A percentile compares a stretch with the other conserved stretches of the same genome.
These are phyloP conservation scores for Phytopythium boreale DNA, from an alignment of 352 stramenopile species.

Conservation along the genomic window DNA sequence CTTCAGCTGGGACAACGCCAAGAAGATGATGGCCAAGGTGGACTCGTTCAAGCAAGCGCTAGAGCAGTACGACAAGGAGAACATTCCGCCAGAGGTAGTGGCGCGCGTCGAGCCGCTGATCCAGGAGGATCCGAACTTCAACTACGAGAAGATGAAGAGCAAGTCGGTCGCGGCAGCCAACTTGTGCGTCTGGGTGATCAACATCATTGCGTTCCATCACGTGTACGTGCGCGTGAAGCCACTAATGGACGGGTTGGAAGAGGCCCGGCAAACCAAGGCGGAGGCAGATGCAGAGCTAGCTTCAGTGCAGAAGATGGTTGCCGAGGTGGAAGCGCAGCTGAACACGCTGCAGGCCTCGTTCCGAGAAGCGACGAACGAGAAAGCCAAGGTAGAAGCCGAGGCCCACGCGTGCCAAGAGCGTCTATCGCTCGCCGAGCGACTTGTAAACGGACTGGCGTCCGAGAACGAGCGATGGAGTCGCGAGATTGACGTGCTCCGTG, in stretches of 20 bases:
- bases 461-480: constrained; percentile 89
- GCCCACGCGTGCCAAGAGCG: constrained; percentile 84
- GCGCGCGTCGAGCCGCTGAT: constrained; percentile 80
- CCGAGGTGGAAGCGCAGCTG: constrained; percentile 81
- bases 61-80: constrained; percentile 90
- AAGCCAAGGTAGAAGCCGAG: constrained; percentile 88
- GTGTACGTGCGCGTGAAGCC: constrained; percentile 94
- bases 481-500: constrained; percentile 82
- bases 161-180: constrained; percentile 91
- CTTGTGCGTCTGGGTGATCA: constrained; percentile 92
- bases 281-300: constrained; percentile 83
- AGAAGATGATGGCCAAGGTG: constrained; percentile 96
- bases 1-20: constrained; percentile 93
- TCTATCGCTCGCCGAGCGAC: constrained; percentile 80
- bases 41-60: constrained; percentile 91
- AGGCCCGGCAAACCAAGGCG: constrained; percentile 66
- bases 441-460: constrained; percentile 86
- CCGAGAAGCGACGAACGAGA: constrained; percentile 87
- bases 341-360: constrained; percentile 76
- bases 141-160: constrained; percentile 93
- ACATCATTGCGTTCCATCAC: constrained; percentile 91
- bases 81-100: constrained; percentile 89
- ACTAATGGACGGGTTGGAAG: constrained; percentile 91
- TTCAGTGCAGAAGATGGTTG: constrained; percentile 76
- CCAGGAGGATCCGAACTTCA: constrained; percentile 90